Conservation (phyloP, 106 monocot genomes). For the Ottelia alismoides region DNA sequence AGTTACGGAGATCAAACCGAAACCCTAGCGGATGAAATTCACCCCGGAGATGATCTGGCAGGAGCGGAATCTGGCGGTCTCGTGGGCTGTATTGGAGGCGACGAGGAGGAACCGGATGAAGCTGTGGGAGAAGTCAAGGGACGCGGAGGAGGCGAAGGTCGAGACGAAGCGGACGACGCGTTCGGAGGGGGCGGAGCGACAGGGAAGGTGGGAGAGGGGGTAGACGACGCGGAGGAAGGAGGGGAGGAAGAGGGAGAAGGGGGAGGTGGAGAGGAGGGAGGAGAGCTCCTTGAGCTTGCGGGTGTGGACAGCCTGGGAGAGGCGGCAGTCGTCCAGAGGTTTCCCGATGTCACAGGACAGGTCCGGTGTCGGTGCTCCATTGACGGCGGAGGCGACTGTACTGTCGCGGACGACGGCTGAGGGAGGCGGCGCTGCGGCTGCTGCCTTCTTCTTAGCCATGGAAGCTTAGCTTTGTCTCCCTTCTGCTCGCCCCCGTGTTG, state of each 20-base stretch:
- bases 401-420: background rate
- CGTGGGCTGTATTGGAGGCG: conserved; percentile 38
- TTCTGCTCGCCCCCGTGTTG: background rate
- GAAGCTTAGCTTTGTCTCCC: conserved; percentile 1
- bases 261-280: conserved; percentile 22
- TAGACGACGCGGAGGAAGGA: too few relatives aligned
- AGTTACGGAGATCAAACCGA: background rate
- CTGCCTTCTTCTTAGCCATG: background rate
- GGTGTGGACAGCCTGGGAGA: conserved; percentile 54
- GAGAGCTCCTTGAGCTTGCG: conserved; percentile 72
- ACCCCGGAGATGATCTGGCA: conserved; percentile 97
- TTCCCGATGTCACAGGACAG: conserved; percentile 36
- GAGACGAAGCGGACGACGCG: conserved; percentile 56
- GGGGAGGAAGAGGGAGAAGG: conserved; percentile 24
- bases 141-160: conserved; percentile 34
- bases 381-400: background rate
- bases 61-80: conserved; percentile 50
- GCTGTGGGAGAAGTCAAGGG: conserved; percentile 37
- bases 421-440: background rate
- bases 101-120: conserved; percentile 59
- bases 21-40: background rate
- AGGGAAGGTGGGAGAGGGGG: conserved; percentile 26
- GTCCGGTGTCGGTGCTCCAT: background rate
- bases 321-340: conserved; percentile 65
- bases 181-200: conserved; percentile 32